Conservation (phyloP, 78 protist genomes). For the Dictyostelium intermedium region DNA sequence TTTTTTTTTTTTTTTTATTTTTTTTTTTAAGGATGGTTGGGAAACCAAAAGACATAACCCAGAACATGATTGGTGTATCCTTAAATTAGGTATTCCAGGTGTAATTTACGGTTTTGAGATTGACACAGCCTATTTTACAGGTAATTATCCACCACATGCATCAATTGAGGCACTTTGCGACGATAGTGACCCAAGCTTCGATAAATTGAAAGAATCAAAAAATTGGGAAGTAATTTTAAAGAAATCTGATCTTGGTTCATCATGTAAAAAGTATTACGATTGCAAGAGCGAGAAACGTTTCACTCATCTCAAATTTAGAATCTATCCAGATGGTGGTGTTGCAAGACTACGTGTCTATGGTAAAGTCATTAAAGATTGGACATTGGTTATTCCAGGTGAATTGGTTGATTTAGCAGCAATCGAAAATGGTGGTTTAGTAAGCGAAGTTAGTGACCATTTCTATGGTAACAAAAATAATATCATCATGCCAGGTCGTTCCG, state of each 20-base stretch:
- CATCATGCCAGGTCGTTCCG: conserved; percentile 86
- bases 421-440: conserved; percentile 80
- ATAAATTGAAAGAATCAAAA: background rate
- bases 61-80: conserved; percentile 90
- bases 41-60: conserved; percentile 89
- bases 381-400: conserved; percentile 48
- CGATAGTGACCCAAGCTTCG: conserved; percentile 29
- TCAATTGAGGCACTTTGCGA: conserved; percentile 78
- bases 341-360: conserved; percentile 86
- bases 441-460: conserved; percentile 70
- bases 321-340: conserved; percentile 89
- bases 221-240: conserved; percentile 74
- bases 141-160: conserved; percentile 88
- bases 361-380: conserved; percentile 51
- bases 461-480: conserved; percentile 87
- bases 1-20: background rate
- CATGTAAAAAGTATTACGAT: conserved; percentile 48
- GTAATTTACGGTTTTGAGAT: conserved; percentile 79
- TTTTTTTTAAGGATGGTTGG: conserved; percentile 89
- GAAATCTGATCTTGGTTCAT: conserved; percentile 43
- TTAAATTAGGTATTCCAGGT: conserved; percentile 87
- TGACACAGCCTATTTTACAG: conserved; percentile 90
- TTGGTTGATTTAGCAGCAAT: conserved; percentile 80
- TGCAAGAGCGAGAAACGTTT: background rate
- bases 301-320: conserved; percentile 87